These are phyloP conservation scores for Ottelia alismoides DNA, from an alignment of 106 monocot species.

Conservation along the genomic window DNA sequence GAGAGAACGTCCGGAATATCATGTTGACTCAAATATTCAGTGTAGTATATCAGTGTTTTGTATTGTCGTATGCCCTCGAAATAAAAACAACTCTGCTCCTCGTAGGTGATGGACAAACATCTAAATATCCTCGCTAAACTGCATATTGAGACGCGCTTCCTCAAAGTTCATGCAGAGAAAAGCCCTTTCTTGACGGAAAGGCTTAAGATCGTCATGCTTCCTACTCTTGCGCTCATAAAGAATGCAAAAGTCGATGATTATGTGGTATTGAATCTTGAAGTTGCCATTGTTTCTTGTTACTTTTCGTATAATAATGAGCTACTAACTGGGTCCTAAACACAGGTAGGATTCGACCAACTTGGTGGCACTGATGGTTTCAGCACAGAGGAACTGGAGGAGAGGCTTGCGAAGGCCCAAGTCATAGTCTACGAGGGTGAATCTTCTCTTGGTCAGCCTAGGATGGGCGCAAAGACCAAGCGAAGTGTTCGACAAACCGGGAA, in stretches of 20 bases:
- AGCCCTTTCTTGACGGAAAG: conserved; percentile 91
- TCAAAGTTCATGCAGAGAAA: conserved; percentile 97
- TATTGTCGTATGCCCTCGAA: too few relatives aligned
- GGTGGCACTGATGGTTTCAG: conserved; percentile 88
- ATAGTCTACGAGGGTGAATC: conserved; percentile 66
- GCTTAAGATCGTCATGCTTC: conserved; percentile 69
- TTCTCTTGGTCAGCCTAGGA: conserved; percentile 20
- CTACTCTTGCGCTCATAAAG: conserved; percentile 93
- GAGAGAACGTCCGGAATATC: too few relatives aligned
- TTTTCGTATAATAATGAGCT: too few relatives aligned
- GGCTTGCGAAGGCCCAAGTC: conserved; percentile 64
- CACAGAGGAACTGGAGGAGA: conserved; percentile 87
- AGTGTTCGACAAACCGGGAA: conserved; percentile 61
- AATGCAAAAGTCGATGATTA: conserved; percentile 93
- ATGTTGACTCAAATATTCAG: too few relatives aligned
- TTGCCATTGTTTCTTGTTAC: too few relatives aligned
- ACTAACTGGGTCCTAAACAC: too few relatives aligned
- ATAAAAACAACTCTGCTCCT: too few relatives aligned
- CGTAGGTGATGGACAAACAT: conserved; percentile 95
- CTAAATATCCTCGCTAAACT: conserved; percentile 75
- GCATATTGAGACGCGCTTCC: conserved; percentile 85
- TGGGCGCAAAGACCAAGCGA: conserved; percentile 23
- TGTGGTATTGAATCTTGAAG: conserved; percentile 65
- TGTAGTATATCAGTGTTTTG: too few relatives aligned
- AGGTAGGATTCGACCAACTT: conserved; percentile 94